Evolutionary conservation across 1,284 basidiomycete genomes (phyloP), one percentile per base, ranked within the genome.

Genomic region (Sphagnurus paluster): DNA sequence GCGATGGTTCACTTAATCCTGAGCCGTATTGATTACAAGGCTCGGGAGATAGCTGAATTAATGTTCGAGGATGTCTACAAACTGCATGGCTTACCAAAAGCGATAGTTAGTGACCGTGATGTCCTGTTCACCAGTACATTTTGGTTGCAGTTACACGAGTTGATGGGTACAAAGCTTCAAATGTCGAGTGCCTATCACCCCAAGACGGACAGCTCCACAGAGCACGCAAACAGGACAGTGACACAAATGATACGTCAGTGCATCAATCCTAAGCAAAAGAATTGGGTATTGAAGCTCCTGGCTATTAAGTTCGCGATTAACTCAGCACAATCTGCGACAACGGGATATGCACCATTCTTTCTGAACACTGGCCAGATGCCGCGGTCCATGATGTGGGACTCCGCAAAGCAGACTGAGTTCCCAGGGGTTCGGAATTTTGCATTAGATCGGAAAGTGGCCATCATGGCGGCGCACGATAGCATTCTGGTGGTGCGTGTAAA

Each of bases 161-260:
- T 72, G 0, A 57, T 68, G 0, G 61, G 67, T 0, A 56, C 62
- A 4, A 39, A 55, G 28, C 54, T 75, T 0, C 49, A 56, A 2
- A 65, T 78, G 65, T 75, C 69, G 0, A 67, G 64, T 0, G 53
- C 69, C 0, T 77, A 67, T 41, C 74, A 77, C 42, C 75, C 73
- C 0, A 56, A 77, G 44, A 69, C 65, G 0, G 72, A 75, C 46
- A 70, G 71, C 0, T 51, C 62, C 0, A 72, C 69, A 0, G 70
- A 74, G 50, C 59, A 62, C 0, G 68, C 65, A 0, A 74, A 72
- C 42, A 52, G 62, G 1, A 72, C 67, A 0, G 53, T 73, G 2
- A 65, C 56, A 2, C 67, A 70, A 33, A 69, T 72, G 63, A 48
- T 75, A 6, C 42, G 69, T 0, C 58, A 63, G 26, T 66, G 60